Conservation (phyloP, 345 rosid species). For the Hibiscus tridactylites region DNA sequence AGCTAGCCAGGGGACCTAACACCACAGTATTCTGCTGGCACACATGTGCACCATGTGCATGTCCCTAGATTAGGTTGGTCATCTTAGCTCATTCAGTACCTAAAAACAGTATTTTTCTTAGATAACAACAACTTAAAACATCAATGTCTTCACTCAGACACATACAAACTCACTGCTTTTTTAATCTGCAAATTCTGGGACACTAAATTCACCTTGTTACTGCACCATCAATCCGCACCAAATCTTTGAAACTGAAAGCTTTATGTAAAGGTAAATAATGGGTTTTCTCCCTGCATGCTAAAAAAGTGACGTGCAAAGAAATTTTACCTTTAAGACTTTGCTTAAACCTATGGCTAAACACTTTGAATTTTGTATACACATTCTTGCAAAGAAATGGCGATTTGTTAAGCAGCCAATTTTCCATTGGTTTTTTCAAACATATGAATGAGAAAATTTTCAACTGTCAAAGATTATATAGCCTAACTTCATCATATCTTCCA, state of each 20-base stretch:
- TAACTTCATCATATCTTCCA: neutral
- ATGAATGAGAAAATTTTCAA: neutral
- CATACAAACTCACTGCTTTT: neutral
- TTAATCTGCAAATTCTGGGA: neutral
- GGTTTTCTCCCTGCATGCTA: neutral
- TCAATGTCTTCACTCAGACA: neutral
- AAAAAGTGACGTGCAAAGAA: neutral
- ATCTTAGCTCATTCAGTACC: conserved; percentile 6
- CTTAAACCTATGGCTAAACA: neutral
- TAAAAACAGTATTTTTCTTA: neutral
- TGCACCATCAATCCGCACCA: neutral
- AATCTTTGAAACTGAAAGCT: neutral
- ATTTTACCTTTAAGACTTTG: neutral
- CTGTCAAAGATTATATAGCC: neutral
- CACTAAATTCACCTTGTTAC: neutral
- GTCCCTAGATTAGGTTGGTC: neutral
- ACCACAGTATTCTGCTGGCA: neutral
- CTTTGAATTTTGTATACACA: neutral
- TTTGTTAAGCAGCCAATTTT: neutral
- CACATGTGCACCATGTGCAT: conserved; percentile 9
- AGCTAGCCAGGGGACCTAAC: neutral
- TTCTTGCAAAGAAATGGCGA: neutral
- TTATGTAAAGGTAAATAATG: neutral
- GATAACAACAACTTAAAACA: neutral
- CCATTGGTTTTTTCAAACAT: neutral